phyloP scores from a whole-genome alignment of 495 filamentous ascomycete genomes.

The Hyaloscypha hepaticicola region DNA sequence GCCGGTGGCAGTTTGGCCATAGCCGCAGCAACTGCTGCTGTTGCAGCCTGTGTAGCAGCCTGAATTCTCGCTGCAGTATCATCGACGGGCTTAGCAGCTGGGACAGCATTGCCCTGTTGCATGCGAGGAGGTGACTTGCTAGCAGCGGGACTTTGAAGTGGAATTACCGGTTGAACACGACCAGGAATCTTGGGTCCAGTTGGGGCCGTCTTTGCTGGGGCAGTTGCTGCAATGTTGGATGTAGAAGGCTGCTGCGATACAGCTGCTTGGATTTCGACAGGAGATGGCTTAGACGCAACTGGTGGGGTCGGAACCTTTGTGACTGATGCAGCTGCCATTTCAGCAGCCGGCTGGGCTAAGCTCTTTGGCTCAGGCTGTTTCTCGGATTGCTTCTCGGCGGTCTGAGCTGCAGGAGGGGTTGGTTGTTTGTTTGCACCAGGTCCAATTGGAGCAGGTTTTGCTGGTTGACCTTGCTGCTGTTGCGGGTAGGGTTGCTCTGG shows the following conservation, averaged over 20 bases:
- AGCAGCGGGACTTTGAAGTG: slow-evolving; percentile 38
- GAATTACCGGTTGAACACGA: slow-evolving; percentile 72
- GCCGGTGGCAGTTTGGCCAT: slow-evolving; percentile 72
- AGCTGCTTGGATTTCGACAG: slow-evolving; percentile 50
- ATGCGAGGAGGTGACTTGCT: slow-evolving; percentile 24
- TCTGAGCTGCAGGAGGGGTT: slow-evolving; percentile 35
- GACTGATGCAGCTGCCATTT: slow-evolving; percentile 18
- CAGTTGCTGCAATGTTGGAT: slow-evolving; percentile 33
- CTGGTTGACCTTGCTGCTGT: slow-evolving; percentile 38
- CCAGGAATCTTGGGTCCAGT: slow-evolving; percentile 63
- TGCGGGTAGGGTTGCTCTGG: slow-evolving; percentile 46
- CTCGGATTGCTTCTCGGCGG: slow-evolving; percentile 31
- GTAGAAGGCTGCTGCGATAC: slow-evolving; percentile 41
- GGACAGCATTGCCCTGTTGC: slow-evolving; percentile 35
- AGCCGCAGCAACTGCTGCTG: slow-evolving; percentile 81
- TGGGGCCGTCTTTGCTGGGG: slow-evolving; percentile 48
- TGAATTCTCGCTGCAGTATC: slow-evolving; percentile 51
- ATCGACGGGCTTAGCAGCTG: slow-evolving; percentile 33
- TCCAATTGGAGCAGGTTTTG: slow-evolving; percentile 54
- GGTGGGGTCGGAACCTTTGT: slow-evolving; percentile 51
- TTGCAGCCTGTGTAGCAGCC: slow-evolving; percentile 73
- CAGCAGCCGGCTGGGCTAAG: slow-evolving; percentile 32
- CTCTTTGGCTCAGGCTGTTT: slow-evolving; percentile 31
- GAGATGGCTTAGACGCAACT: slow-evolving; percentile 64
- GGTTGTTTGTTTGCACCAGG: slow-evolving; percentile 50